A percentile compares a stretch with the other conserved stretches of the same genome.
phyloP scores from a whole-genome alignment of 75 land plant genomes.

The Chamaecyparis obtusa region DNA sequence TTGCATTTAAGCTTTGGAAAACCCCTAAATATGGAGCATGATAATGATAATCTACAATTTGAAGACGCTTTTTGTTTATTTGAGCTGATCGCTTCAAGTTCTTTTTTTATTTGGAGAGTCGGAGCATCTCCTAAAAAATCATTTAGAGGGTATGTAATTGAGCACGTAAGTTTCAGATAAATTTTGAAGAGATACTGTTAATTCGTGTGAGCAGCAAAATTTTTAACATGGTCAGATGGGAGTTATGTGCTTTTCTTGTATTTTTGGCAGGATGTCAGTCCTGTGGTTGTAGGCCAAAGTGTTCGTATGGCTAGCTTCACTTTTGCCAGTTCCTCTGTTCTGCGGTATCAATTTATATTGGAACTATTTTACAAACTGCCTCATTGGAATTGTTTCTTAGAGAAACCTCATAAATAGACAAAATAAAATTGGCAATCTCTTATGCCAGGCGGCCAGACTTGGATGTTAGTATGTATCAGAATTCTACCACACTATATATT shows the following conservation, averaged over 20 bases:
- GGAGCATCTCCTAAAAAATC: neutral
- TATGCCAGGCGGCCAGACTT: neutral
- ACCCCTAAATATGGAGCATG: conserved; percentile 99
- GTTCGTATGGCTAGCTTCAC: neutral
- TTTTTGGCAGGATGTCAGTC: neutral
- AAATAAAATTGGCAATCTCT: neutral
- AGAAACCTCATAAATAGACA: neutral
- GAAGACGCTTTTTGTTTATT: neutral
- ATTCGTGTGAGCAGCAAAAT: neutral
- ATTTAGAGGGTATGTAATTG: neutral
- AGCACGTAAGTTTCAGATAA: neutral
- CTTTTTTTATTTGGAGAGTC: neutral
- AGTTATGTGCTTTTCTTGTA: neutral
- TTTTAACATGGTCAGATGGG: neutral
- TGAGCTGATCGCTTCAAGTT: neutral
- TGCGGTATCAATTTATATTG: neutral
- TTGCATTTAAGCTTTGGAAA: conserved; percentile 98
- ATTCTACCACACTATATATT: neutral
- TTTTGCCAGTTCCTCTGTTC: neutral
- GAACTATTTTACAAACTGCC: neutral
- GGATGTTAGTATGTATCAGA: neutral
- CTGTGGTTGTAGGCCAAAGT: neutral
- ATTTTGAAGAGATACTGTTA: neutral
- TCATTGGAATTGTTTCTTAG: neutral
- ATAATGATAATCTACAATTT: conserved; percentile 6